phyloP scores from a whole-genome alignment of 306 rosid genomes.

The Citrullus mucosospermus region DNA sequence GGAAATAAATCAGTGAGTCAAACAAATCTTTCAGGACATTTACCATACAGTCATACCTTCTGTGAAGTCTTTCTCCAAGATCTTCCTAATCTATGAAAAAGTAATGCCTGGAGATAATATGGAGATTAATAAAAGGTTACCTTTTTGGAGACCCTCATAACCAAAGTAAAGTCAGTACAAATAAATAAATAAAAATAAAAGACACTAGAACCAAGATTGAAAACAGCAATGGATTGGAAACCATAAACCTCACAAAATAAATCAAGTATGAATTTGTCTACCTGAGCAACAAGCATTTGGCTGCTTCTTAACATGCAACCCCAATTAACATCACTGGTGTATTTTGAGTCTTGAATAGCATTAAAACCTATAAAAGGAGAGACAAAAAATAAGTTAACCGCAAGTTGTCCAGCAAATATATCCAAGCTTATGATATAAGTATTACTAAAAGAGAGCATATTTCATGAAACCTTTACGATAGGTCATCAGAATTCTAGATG shows the following conservation, averaged over 20 bases:
- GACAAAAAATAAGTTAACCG: constrained; percentile 2
- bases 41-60: constrained; percentile 34
- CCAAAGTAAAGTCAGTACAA: not conserved
- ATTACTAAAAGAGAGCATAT: not conserved
- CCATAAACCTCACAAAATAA: not conserved
- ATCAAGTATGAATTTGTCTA: constrained; percentile 10
- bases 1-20: not conserved
- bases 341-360: constrained; percentile 66
- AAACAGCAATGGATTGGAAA: not conserved
- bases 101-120: constrained; percentile 47
- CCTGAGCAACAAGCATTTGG: constrained; percentile 99
- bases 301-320: constrained; percentile 98
- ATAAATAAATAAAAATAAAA: not conserved
- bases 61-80: constrained; percentile 60
- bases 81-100: constrained; percentile 79
- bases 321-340: constrained; percentile 88
- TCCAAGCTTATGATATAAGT: not conserved
- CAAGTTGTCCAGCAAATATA: not conserved
- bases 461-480: constrained; percentile 66
- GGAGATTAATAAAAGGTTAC: not conserved
- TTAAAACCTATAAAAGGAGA: constrained; percentile 46
- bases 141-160: not conserved
- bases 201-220: not conserved
- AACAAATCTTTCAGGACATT: not conserved
- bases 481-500: constrained; percentile 74